Percentiles rank a stretch among this genome's conserved stretches.
phyloP scores from a whole-genome alignment of 495 filamentous ascomycete species.

The Trichoderma erinaceum region DNA sequence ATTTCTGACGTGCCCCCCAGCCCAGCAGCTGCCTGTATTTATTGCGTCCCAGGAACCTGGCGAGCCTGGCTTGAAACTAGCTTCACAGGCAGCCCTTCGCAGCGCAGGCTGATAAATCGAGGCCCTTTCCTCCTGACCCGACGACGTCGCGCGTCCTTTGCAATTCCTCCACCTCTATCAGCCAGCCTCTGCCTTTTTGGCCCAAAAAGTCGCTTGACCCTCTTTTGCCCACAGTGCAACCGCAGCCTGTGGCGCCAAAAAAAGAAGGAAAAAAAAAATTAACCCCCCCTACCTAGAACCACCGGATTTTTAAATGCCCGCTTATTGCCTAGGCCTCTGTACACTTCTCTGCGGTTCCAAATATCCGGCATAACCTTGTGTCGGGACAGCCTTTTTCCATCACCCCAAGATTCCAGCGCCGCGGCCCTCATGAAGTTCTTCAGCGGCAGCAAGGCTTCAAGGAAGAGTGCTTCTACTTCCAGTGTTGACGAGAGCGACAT shows the following conservation, averaged over 20 bases:
- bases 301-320: conserved; percentile 3
- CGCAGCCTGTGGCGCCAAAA: not conserved
- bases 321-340: conserved; percentile 10
- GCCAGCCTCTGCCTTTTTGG: not conserved
- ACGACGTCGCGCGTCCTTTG: not conserved
- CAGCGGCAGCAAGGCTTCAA: conserved; percentile 13
- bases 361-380: conserved; percentile 16
- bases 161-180: not conserved
- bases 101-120: conserved; percentile 9
- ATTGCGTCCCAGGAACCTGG: not conserved
- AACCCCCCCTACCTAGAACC: not conserved
- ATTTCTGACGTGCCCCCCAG: conserved; percentile 13
- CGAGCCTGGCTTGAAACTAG: conserved; percentile 6
- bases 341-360: conserved; percentile 5
- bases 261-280: too few species aligned
- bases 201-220: not conserved
- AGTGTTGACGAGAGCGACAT: conserved; percentile 2
- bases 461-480: conserved; percentile 12
- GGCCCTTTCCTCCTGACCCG: conserved; percentile 6
- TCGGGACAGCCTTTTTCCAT: conserved; percentile 13
- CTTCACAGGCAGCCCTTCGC: not conserved
- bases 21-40: not conserved
- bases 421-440: conserved; percentile 16
- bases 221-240: conserved; percentile 4
- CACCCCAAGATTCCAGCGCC: not conserved